Percentiles rank a stretch among this genome's conserved stretches.
Evolutionary conservation across 352 stramenopile genomes (phyloP).

Genomic region (Globisporangium sylvaticum): DNA sequence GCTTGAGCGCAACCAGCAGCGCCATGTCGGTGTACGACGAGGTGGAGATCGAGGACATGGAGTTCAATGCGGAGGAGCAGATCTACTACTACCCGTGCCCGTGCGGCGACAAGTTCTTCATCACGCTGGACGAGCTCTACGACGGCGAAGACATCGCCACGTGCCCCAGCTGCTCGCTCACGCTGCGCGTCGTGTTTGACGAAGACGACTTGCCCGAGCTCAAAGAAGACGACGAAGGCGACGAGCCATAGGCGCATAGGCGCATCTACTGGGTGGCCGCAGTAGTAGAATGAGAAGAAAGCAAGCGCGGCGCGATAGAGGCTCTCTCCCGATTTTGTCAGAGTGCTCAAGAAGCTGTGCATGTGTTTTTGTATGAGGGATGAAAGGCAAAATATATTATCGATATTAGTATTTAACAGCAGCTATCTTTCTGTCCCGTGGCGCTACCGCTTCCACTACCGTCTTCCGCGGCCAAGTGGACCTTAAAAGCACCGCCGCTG

Average conservation of each 20-base stretch:
- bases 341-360: neutral
- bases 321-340: neutral
- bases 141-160: slow-evolving; percentile 97
- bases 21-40: slow-evolving; percentile 95
- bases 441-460: neutral
- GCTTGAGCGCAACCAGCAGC: neutral
- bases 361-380: neutral
- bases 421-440: slow-evolving; percentile 21
- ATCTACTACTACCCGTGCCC: slow-evolving; percentile 97
- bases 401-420: slow-evolving; percentile 32
- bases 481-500: slow-evolving; percentile 39
- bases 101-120: slow-evolving; percentile 94
- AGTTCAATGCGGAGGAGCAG: slow-evolving; percentile 91
- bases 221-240: slow-evolving; percentile 47
- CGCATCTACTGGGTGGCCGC: neutral
- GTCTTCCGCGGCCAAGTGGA: slow-evolving; percentile 16
- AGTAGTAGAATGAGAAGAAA: neutral
- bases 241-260: slow-evolving; percentile 5
- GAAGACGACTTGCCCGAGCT: slow-evolving; percentile 77
- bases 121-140: slow-evolving; percentile 80
- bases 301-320: neutral
- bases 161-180: slow-evolving; percentile 95
- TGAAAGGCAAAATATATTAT: slow-evolving; percentile 11
- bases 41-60: slow-evolving; percentile 98
- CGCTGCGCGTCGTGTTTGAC: slow-evolving; percentile 95